These are phyloP conservation scores for Phaseolus lunatus DNA, from an alignment of 306 rosid genomes.

Conservation along the genomic window DNA sequence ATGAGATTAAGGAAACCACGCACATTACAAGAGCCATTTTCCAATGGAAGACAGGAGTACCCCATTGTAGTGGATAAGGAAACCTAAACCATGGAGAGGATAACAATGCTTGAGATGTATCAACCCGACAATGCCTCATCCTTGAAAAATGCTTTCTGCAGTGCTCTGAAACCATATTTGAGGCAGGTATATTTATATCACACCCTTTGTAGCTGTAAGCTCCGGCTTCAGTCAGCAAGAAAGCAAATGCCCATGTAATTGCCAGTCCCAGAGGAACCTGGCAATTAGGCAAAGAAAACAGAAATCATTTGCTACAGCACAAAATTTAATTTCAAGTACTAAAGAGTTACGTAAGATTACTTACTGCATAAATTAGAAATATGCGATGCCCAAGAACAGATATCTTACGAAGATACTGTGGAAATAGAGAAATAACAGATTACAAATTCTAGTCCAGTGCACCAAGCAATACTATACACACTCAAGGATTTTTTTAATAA, in stretches of 20 bases:
- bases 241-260: conserved; percentile 95
- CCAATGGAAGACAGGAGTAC: conserved; percentile 97
- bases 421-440: conserved; percentile 37
- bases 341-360: conserved; percentile 44
- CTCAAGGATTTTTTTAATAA: neutral
- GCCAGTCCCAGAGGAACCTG: conserved; percentile 99
- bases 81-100: conserved; percentile 98
- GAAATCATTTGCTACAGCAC: conserved; percentile 32
- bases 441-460: conserved; percentile 34
- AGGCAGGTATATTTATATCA: conserved; percentile 86
- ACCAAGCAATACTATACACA: conserved; percentile 32
- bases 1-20: conserved; percentile 85
- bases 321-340: conserved; percentile 25
- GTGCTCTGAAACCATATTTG: conserved; percentile 84
- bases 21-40: conserved; percentile 96
- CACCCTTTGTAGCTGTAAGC: conserved; percentile 91
- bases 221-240: conserved; percentile 87
- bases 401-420: conserved; percentile 94
- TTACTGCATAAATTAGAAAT: conserved; percentile 92
- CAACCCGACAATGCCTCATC: conserved; percentile 94
- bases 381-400: conserved; percentile 94
- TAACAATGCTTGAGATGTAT: conserved; percentile 80
- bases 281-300: conserved; percentile 45
- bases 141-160: conserved; percentile 93
- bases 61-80: conserved; percentile 99